Base-by-base conservation (phyloP, 78 protist species). In the Chrysochromulina parva region DNA sequence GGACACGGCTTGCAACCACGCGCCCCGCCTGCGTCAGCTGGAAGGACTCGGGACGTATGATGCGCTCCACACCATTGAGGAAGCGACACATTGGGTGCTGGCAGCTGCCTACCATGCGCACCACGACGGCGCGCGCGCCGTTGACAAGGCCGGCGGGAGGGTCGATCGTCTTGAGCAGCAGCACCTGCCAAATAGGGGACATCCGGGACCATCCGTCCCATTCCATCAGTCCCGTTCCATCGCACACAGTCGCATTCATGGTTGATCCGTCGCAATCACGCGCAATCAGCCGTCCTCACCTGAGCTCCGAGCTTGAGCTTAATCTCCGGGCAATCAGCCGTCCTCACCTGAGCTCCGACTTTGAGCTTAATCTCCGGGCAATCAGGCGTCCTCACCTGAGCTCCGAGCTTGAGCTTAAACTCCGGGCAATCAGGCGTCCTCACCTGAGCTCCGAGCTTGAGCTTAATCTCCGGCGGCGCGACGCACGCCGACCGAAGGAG, bases 121-220 rank as follows among this genome's bases (percentile, higher is more conserved):
- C 85, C 53, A 90, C 92, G n/a, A 76, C 76, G 20, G 88, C 92
- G 50, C 88, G 28, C 66, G 88, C 7, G 1, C 92, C 92, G 2
- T 90, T 90, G 26, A 78, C 88, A 26, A 90, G 88, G 22, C 87
- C 92, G 10, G 4, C 62, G 24, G 13, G 1, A 57, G 66, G 47
- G 57, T 7, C 52, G 5, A 57, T 0, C 67, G 89, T 90, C 85
- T 90, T 90, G 86, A 90, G 1, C 50, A 93, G 89, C 85, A 93
- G 17, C 20, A 91, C 93, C 58, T 85, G 81, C 38, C 38, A 38
- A 38, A 38, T 38, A 38, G 38, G 38, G 38, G 38, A 38, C 38
- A 38, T 38, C 38, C 38, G 38, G 38, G 38, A 38, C 38, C 38
- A 38, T 38, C 38, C 38, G 38, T 38, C 38, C 38, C 38, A 38